Evolutionary conservation across 495 filamentous ascomycete genomes (phyloP), one percentile per base, ranked within the genome.

Genomic region (Penicillium odoratum): DNA sequence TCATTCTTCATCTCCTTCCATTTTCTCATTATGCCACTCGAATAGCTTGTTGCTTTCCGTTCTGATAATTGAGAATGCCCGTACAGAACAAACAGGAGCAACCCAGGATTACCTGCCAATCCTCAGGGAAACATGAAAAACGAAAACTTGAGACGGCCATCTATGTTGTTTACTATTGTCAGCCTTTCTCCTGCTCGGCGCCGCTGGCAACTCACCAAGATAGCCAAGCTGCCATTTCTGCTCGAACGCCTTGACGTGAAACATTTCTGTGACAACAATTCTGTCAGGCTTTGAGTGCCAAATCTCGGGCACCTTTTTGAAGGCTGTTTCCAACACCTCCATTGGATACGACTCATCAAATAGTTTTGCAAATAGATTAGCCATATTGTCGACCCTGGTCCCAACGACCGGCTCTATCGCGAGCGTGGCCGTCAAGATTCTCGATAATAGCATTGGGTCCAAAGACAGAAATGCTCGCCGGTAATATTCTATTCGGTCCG

Each of bases 161-260:
- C 36, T 40, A 38, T 38, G 34, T 10, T 9, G 34, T 11, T 38
- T 4, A 38, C 8, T 21, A 38, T 38, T 10, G 11, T 38, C 34
- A 38, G 34, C 11, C 8, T 38, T 1, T 38, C 8, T 38, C 3
- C 7, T 38, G 34, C 11, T 15, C 10, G 4, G 34, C 1, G 11
- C 11, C 9, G 11, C 34, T 38, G 11, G 8, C 11, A 11, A 38
- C 34, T 38, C 34, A 38, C 34, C 11, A 11, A 38, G 34, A 38
- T 38, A 38, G 2, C 13, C 26, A 49, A 8, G 3, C 47, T 8
- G 47, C 7, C 18, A 49, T 28, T 3, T n/a, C 21, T 33, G 13
- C 26, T 49, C 11, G 26, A 13, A 49, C 16, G 28, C 47, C 16
- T 49, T 49, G 9, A 49, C 47, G 31, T 49, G 47, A 49, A 49